Conservation (phyloP, 2,329 filamentous ascomycete genomes). For the Salinomyces thailandicus region DNA sequence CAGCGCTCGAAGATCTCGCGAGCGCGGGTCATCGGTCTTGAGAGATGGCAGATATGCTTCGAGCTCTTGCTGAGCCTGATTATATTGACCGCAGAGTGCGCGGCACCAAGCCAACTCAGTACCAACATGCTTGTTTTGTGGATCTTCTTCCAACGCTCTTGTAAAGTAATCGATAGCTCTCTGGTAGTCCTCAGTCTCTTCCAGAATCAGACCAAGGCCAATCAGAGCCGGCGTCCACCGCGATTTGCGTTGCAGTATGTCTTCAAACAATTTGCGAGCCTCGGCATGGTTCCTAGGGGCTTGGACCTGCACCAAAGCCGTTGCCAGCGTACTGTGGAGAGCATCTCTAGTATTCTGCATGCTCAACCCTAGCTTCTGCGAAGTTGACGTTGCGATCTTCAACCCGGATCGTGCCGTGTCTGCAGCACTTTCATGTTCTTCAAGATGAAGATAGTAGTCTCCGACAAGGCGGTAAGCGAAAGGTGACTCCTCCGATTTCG, state of each 20-base stretch:
- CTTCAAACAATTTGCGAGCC: slow-evolving; percentile 75
- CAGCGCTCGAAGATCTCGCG: slow-evolving; percentile 67
- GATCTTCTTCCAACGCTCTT: slow-evolving; percentile 63
- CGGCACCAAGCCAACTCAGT: slow-evolving; percentile 90
- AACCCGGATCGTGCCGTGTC: slow-evolving; percentile 70
- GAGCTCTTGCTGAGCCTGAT: slow-evolving; percentile 56
- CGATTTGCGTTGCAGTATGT: slow-evolving; percentile 63
- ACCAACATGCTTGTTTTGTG: slow-evolving; percentile 63
- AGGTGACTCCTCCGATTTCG: slow-evolving; percentile 50
- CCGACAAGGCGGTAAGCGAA: slow-evolving; percentile 75
- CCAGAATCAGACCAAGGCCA: slow-evolving; percentile 80
- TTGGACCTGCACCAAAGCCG: slow-evolving; percentile 82
- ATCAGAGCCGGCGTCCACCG: slow-evolving; percentile 73
- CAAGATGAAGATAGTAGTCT: slow-evolving; percentile 72
- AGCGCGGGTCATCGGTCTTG: slow-evolving; percentile 48
- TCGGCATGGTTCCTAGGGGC: slow-evolving; percentile 82
- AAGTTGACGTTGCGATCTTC: slow-evolving; percentile 49
- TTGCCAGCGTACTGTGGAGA: slow-evolving; percentile 67
- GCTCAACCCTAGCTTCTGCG: slow-evolving; percentile 54
- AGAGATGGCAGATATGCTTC: slow-evolving; percentile 58
- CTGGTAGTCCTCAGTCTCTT: slow-evolving; percentile 82
- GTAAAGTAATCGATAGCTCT: slow-evolving; percentile 72
- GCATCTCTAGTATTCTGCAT: slow-evolving; percentile 64
- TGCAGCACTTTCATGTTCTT: slow-evolving; percentile 73
- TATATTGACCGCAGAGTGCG: slow-evolving; percentile 67